Percentiles rank a stretch among this genome's conserved stretches.
Evolutionary conservation across 1,284 basidiomycete species (phyloP).

Genomic region (Leucoagaricus sp.): DNA sequence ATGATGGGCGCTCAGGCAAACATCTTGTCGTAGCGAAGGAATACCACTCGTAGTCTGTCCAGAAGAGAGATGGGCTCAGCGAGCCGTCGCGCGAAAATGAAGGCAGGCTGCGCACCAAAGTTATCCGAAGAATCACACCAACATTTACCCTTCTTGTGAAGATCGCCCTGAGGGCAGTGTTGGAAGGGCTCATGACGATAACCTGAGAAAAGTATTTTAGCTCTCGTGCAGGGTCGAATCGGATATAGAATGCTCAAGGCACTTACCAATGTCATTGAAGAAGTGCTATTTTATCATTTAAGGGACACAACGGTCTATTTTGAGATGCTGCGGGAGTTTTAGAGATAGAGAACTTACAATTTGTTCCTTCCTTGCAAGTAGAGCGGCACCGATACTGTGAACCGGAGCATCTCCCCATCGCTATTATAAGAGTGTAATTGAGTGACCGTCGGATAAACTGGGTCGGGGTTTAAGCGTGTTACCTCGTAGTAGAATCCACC

Average conservation of each 20-base stretch:
- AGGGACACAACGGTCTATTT: constrained; percentile 16
- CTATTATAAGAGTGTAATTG: constrained; percentile 27
- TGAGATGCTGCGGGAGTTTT: not conserved
- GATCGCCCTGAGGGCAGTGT: constrained; percentile 68
- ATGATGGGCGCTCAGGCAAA: constrained; percentile 34
- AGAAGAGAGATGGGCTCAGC: not conserved
- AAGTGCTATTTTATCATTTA: constrained; percentile 53
- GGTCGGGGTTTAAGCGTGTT: not conserved
- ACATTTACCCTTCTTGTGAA: constrained; percentile 63
- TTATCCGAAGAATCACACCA: constrained; percentile 67
- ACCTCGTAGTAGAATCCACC: constrained; percentile 96
- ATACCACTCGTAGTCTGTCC: constrained; percentile 75
- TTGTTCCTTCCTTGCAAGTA: constrained; percentile 81
- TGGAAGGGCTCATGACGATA: constrained; percentile 82
- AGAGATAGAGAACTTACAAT: constrained; percentile 44
- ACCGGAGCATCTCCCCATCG: constrained; percentile 93
- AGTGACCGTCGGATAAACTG: not conserved
- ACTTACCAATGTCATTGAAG: constrained; percentile 56
- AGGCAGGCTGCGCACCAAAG: constrained; percentile 49
- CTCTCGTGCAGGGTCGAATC: too few relatives aligned
- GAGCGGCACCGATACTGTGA: constrained; percentile 83
- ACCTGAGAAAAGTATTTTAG: constrained; percentile 25
- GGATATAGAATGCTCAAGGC: not conserved
- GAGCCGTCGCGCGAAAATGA: not conserved
- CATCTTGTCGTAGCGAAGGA: constrained; percentile 71